Percentiles rank a stretch among this genome's conserved stretches.
Evolutionary conservation across 2,329 filamentous ascomycete species (phyloP).

Genomic region (Talaromyces atroroseus): DNA sequence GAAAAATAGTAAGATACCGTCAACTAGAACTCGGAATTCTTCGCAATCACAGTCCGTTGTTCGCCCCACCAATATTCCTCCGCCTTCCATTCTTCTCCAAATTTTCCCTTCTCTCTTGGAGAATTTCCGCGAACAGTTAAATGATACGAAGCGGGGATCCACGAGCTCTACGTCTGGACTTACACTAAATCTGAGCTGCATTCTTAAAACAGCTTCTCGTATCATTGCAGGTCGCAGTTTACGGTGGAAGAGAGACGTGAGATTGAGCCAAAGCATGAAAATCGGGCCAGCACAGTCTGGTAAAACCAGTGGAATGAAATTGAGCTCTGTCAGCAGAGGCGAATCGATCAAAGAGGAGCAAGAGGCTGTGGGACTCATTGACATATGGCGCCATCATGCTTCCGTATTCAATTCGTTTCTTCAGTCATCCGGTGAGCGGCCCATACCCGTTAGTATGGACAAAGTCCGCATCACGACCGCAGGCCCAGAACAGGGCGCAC

Average conservation of each 20-base stretch:
- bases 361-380: constrained; percentile 71
- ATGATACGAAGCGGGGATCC: constrained; percentile 59
- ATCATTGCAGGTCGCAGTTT: constrained; percentile 78
- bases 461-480: constrained; percentile 62
- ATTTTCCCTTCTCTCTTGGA: constrained; percentile 68
- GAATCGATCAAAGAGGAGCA: constrained; percentile 79
- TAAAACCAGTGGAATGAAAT: constrained; percentile 79
- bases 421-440: constrained; percentile 31
- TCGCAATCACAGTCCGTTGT: constrained; percentile 18
- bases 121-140: constrained; percentile 58
- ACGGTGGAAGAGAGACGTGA: constrained; percentile 85
- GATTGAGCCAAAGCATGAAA: constrained; percentile 79
- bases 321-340: constrained; percentile 75
- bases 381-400: constrained; percentile 68
- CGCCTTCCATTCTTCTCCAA: constrained; percentile 75
- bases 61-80: constrained; percentile 81
- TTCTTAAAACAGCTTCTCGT: constrained; percentile 59
- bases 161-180: constrained; percentile 23
- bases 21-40: constrained; percentile 1
- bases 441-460: constrained; percentile 66
- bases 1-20: neutral
- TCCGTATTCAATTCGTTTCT: constrained; percentile 65
- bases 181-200: constrained; percentile 24
- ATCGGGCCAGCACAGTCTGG: constrained; percentile 69
- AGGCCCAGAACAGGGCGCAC: constrained; percentile 58